phyloP scores from a whole-genome alignment of 352 stramenopile species.

The Pilasporangium apinafurcum region DNA sequence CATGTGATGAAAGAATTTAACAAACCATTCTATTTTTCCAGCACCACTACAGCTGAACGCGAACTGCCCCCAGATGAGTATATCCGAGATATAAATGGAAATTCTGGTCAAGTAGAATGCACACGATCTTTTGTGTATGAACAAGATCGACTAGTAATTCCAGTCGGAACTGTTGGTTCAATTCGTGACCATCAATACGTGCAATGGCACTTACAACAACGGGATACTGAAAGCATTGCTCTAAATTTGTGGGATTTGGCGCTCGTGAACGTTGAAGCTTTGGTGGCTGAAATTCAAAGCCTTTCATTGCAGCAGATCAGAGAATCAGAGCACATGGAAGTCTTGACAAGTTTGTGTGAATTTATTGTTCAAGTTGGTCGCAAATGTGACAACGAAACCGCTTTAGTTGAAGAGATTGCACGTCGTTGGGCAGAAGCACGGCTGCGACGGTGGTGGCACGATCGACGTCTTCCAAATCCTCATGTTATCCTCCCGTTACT shows the following conservation, averaged over 20 bases:
- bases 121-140: conserved; percentile 52
- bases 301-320: conserved; percentile 4
- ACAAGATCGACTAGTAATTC: conserved; percentile 32
- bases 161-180: conserved; percentile 30
- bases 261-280: conserved; percentile 23
- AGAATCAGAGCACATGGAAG: conserved; percentile 26
- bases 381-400: conserved; percentile 13
- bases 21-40: conserved; percentile 13
- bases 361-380: conserved; percentile 41
- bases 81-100: conserved; percentile 17
- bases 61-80: conserved; percentile 44
- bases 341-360: conserved; percentile 50
- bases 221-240: not conserved
- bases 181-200: conserved; percentile 22
- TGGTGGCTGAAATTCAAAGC: conserved; percentile 34
- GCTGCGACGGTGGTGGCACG: conserved; percentile 51
- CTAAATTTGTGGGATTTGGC: conserved; percentile 43
- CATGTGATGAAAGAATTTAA: conserved; percentile 46
- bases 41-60: conserved; percentile 3
- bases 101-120: conserved; percentile 19
- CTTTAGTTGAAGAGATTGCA: conserved; percentile 20
- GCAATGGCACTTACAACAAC: conserved; percentile 29
- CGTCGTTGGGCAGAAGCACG: conserved; percentile 44
- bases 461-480: conserved; percentile 23
- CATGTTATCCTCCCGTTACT: conserved; percentile 33